These are phyloP conservation scores for Trichocladium uniseriatum DNA, from an alignment of 495 filamentous ascomycete species.

Conservation along the genomic window DNA sequence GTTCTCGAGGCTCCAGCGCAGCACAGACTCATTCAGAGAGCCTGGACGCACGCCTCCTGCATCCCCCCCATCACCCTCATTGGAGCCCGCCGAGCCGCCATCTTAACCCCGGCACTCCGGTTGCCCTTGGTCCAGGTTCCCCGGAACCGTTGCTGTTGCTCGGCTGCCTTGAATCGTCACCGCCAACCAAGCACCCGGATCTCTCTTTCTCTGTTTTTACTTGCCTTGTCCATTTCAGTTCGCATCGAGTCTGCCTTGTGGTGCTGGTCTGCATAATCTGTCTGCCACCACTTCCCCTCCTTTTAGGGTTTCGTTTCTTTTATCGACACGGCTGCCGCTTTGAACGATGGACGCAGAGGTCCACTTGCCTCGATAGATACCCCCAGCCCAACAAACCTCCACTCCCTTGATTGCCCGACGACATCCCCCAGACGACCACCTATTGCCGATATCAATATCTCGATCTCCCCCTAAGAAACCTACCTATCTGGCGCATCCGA, in stretches of 20 bases:
- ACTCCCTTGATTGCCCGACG: background rate
- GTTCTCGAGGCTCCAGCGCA: constrained; percentile 2
- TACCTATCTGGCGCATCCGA: background rate
- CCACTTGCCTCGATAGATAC: constrained; percentile 13
- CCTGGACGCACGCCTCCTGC: background rate
- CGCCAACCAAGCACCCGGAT: constrained; percentile 18
- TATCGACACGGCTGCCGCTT: background rate
- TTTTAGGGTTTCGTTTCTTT: too few species aligned
- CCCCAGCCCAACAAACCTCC: constrained; percentile 3
- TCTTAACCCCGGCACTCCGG: constrained; percentile 1
- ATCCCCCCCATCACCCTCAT: constrained; percentile 4
- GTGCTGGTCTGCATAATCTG: constrained; percentile 1
- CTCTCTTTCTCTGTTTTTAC: background rate
- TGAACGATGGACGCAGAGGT: constrained; percentile 24
- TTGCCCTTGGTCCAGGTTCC: background rate
- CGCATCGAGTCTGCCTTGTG: constrained; percentile 15
- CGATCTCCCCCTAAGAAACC: background rate
- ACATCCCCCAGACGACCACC: background rate
- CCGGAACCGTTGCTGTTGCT: constrained; percentile 5
- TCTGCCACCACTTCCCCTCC: too few species aligned
- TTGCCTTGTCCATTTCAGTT: background rate
- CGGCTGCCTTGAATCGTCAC: constrained; percentile 26
- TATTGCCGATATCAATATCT: background rate
- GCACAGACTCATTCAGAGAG: constrained; percentile 1
- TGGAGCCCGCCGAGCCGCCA: constrained; percentile 16